Percentiles rank a stretch among this genome's conserved stretches.
Evolutionary conservation across 805 yeast species (phyloP).

Genomic region (Yamadazyma ubonensis): DNA sequence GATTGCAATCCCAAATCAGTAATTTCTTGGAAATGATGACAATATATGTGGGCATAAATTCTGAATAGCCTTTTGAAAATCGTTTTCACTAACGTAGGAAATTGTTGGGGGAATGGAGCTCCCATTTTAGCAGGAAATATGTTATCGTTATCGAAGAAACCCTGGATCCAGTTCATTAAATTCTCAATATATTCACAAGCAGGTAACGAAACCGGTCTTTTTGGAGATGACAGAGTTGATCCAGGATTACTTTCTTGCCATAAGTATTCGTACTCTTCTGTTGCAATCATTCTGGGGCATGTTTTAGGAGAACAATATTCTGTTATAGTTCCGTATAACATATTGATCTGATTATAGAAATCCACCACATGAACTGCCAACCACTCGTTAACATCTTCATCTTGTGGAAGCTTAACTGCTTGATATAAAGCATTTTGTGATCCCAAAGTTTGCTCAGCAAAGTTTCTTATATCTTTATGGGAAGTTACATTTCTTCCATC

Average conservation of each 20-base stretch:
- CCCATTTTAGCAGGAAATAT: conserved; percentile 89
- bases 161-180: conserved; percentile 93
- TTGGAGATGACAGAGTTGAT: conserved; percentile 31
- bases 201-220: conserved; percentile 79
- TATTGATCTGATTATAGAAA: conserved; percentile 92
- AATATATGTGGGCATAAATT: conserved; percentile 95
- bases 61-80: conserved; percentile 89
- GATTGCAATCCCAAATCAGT: conserved; percentile 90
- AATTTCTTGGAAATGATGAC: conserved; percentile 96
- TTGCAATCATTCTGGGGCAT: conserved; percentile 97
- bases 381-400: conserved; percentile 93
- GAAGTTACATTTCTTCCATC: conserved; percentile 31
- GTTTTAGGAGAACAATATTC: conserved; percentile 94
- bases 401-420: conserved; percentile 91
- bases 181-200: conserved; percentile 96
- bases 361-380: conserved; percentile 97
- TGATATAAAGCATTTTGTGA: conserved; percentile 87
- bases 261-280: conserved; percentile 92
- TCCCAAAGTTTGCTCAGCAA: conserved; percentile 94
- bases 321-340: conserved; percentile 94
- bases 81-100: conserved; percentile 74
- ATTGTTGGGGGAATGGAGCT: conserved; percentile 87
- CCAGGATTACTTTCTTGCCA: conserved; percentile 77
- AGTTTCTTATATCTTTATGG: conserved; percentile 76
- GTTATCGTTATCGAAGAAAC: conserved; percentile 85